Percentiles rank a stretch among this genome's conserved stretches.
phyloP scores from a whole-genome alignment of 2,329 filamentous ascomycete species.

The Diaporthe australafricana region DNA sequence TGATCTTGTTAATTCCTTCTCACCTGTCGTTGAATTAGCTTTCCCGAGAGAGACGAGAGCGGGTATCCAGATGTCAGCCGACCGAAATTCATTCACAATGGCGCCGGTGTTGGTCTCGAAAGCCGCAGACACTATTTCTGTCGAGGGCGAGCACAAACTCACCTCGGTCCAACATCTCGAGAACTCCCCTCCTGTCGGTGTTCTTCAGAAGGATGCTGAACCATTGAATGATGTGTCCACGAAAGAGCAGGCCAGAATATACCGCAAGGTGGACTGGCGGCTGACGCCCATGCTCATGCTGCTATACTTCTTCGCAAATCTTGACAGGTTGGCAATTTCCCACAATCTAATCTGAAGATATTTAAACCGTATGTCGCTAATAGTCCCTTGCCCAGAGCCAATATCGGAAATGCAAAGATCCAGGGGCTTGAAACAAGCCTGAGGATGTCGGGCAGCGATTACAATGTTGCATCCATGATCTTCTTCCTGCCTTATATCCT shows the following conservation, averaged over 20 bases:
- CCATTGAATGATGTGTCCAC: neutral
- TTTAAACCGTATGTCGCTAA: neutral
- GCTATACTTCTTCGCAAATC: slow-evolving; percentile 65
- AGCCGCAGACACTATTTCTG: neutral
- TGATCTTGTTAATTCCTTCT: too few relatives aligned
- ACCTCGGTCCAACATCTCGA: neutral
- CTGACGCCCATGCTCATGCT: slow-evolving; percentile 62
- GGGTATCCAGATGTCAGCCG: too few relatives aligned
- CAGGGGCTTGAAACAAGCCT: slow-evolving; percentile 56
- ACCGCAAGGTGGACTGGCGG: slow-evolving; percentile 45
- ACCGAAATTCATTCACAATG: neutral
- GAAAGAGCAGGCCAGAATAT: slow-evolving; percentile 35
- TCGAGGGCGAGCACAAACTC: neutral
- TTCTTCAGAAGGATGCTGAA: neutral
- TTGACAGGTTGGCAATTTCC: slow-evolving; percentile 50
- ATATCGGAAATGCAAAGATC: slow-evolving; percentile 61
- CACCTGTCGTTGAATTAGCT: too few relatives aligned
- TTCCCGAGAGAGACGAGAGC: too few relatives aligned
- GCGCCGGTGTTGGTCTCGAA: neutral
- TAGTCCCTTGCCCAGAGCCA: slow-evolving; percentile 64
- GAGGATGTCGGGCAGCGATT: slow-evolving; percentile 53
- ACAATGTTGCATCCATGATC: slow-evolving; percentile 56
- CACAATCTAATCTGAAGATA: neutral
- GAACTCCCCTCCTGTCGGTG: neutral
- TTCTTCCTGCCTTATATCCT: slow-evolving; percentile 52